A percentile compares a stretch with the other conserved stretches of the same genome.
Evolutionary conservation across 768 basidiomycete genomes (phyloP).

Genomic region (Pleurotus sapidus): DNA sequence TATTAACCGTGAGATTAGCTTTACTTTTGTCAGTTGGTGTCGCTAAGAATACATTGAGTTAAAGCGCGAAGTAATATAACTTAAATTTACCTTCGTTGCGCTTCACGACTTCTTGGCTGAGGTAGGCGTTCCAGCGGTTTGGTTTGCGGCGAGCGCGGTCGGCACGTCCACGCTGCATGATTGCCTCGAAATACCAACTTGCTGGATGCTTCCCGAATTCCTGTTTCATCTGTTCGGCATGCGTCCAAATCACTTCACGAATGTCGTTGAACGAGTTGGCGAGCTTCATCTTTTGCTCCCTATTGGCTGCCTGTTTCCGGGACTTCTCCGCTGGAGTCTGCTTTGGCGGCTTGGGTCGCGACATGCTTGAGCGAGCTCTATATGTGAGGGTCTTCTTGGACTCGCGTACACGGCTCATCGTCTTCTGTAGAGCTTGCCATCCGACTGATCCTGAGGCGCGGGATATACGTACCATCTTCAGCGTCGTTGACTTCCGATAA

Average conservation of each 20-base stretch:
- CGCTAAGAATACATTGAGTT: not conserved
- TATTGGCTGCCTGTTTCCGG: not conserved
- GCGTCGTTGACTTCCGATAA: no score
- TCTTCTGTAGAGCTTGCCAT: no score
- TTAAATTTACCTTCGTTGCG: conserved; percentile 5
- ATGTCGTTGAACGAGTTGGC: not conserved
- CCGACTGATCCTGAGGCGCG: no score
- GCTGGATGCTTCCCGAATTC: conserved; percentile 1
- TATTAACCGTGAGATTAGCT: not conserved
- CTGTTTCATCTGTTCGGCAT: conserved; percentile 1
- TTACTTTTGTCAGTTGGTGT: not conserved
- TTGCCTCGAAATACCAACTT: not conserved
- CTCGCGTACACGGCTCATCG: no score
- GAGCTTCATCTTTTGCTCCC: not conserved
- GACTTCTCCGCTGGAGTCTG: no score
- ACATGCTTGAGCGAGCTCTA: no score
- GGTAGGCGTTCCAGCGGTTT: conserved; percentile 6
- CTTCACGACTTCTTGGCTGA: conserved; percentile 2
- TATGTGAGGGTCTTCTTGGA: no score
- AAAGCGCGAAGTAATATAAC: not conserved
- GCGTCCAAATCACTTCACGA: not conserved
- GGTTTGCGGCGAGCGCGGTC: not conserved
- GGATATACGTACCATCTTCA: no score
- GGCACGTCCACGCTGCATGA: conserved; percentile 1
- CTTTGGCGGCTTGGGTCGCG: no score